These are phyloP conservation scores for Licmophora abbreviata DNA, from an alignment of 108 stramenopile genomes.

Conservation along the genomic window DNA sequence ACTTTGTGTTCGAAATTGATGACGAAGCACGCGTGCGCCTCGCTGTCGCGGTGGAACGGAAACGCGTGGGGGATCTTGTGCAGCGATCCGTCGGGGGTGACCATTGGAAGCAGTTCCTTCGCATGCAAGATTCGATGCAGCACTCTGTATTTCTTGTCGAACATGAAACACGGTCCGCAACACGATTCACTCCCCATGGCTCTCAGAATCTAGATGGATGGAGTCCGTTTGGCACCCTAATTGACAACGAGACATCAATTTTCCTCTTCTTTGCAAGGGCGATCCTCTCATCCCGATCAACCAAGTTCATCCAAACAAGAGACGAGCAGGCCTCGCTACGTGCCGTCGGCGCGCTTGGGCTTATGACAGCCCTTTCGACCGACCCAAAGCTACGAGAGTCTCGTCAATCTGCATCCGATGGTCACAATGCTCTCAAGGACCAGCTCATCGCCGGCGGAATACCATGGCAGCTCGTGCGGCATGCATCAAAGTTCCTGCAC, in stretches of 20 bases:
- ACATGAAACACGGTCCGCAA: constrained; percentile 11
- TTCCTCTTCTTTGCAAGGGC: constrained; percentile 14
- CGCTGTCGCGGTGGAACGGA: constrained; percentile 17
- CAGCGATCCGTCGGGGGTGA: constrained; percentile 17
- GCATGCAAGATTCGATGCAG: constrained; percentile 14
- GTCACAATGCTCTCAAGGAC: constrained; percentile 1
- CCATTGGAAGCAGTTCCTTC: constrained; percentile 19
- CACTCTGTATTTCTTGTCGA: constrained; percentile 16
- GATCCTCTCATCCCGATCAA: constrained; percentile 6
- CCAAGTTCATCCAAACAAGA: constrained; percentile 22
- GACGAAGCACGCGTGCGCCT: background rate
- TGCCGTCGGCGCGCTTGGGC: constrained; percentile 18
- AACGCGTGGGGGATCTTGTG: constrained; percentile 22
- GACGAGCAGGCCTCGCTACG: constrained; percentile 18
- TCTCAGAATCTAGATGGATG: constrained; percentile 11
- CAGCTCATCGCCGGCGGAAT: constrained; percentile 10
- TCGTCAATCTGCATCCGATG: background rate
- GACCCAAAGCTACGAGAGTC: background rate
- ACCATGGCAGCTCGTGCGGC: background rate
- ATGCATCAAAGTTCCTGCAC: background rate
- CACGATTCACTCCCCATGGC: constrained; percentile 9
- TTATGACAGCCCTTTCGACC: constrained; percentile 11
- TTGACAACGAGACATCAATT: constrained; percentile 11
- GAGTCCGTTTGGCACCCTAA: constrained; percentile 6
- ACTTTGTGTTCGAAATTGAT: constrained; percentile 12